Evolutionary conservation across 345 rosid species (phyloP).

Genomic region (Dipteronia sinensis): DNA sequence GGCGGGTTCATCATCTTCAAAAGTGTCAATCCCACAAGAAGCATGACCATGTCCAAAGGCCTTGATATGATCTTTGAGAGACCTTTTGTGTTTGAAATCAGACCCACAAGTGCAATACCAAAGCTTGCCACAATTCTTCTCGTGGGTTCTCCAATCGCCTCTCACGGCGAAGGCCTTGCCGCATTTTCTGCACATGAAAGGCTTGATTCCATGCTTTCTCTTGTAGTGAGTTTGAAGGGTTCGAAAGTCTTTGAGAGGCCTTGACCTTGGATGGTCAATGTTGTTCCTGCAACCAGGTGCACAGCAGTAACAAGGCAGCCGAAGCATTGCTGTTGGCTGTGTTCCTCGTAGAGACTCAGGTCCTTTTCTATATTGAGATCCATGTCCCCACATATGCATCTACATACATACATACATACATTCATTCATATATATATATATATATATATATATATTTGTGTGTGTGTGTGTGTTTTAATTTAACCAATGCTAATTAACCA

Average conservation of each 20-base stretch:
- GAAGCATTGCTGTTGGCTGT: conserved; percentile 94
- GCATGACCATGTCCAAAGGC: conserved; percentile 89
- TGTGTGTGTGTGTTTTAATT: background rate
- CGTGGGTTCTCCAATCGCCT: conserved; percentile 99
- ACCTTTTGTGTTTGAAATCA: conserved; percentile 95
- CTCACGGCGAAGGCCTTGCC: conserved; percentile 94
- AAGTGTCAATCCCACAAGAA: conserved; percentile 59
- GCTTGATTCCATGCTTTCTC: conserved; percentile 88
- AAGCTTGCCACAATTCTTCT: conserved; percentile 95
- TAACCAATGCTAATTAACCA: background rate
- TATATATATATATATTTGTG: too few species aligned
- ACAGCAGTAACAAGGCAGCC: conserved; percentile 93
- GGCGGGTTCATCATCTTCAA: conserved; percentile 72
- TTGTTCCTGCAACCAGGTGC: conserved; percentile 94
- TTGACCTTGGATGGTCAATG: conserved; percentile 90
- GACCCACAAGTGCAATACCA: conserved; percentile 98
- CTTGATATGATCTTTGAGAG: conserved; percentile 87
- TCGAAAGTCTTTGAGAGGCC: conserved; percentile 89
- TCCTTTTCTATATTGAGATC: conserved; percentile 94
- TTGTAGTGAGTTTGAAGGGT: conserved; percentile 99
- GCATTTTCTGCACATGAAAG: conserved; percentile 93
- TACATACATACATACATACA: conserved; percentile 20
- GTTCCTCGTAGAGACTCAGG: conserved; percentile 94
- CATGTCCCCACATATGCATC: conserved; percentile 99
- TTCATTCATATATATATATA: conserved; percentile 8